Conservation (phyloP, 306 rosid species). For the Cucumis cinereus region DNA sequence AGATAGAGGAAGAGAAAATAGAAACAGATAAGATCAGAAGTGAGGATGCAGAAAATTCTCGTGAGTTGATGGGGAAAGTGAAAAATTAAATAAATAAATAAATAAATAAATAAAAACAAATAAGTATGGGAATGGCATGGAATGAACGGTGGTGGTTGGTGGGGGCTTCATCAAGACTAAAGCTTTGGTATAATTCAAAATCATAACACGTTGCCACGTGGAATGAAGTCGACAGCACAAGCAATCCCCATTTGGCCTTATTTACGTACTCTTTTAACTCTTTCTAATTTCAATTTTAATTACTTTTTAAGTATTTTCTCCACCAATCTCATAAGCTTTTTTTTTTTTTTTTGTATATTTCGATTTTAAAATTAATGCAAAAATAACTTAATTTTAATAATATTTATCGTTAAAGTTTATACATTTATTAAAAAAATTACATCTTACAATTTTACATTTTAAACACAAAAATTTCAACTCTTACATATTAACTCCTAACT, state of each 20-base stretch:
- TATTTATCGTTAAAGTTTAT: too few relatives aligned
- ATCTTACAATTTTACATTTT: too few relatives aligned
- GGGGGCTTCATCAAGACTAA: neutral
- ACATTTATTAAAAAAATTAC: too few relatives aligned
- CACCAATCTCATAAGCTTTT: too few relatives aligned
- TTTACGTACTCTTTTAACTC: neutral
- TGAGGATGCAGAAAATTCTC: neutral
- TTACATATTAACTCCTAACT: too few relatives aligned
- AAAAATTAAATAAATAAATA: neutral
- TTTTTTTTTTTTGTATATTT: too few relatives aligned
- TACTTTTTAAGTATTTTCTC: too few relatives aligned
- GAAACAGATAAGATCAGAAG: neutral
- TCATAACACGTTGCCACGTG: neutral
- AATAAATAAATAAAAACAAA: neutral
- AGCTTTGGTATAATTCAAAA: neutral
- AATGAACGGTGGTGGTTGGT: neutral
- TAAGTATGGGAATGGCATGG: neutral
- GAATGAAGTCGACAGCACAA: neutral
- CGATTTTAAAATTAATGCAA: too few relatives aligned
- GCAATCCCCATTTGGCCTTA: neutral
- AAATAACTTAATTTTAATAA: too few relatives aligned
- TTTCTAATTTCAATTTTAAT: neutral
- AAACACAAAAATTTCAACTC: too few relatives aligned
- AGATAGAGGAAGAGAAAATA: neutral
- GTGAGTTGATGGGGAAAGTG: neutral